These are phyloP conservation scores for Filobasidium floriforme DNA, from an alignment of 768 basidiomycete genomes.

Conservation along the genomic window DNA sequence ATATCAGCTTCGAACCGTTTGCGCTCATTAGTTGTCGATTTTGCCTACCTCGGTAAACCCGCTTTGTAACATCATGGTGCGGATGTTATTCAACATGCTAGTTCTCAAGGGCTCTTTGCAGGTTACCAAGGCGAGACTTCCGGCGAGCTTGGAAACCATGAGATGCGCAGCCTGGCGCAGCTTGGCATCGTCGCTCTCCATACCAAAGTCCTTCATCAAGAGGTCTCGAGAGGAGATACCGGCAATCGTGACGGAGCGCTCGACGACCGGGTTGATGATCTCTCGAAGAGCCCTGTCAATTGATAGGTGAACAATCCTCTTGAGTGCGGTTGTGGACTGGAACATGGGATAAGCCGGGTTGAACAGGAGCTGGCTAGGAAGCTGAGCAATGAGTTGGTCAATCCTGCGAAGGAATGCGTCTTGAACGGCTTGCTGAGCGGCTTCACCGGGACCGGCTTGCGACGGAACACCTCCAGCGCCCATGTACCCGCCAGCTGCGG, in stretches of 20 bases:
- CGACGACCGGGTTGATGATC: slow-evolving; percentile 96
- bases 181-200: slow-evolving; percentile 82
- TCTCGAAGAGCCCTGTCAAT: slow-evolving; percentile 93
- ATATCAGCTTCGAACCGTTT: background rate
- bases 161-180: slow-evolving; percentile 83
- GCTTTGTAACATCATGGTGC: slow-evolving; percentile 66
- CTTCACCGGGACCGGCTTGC: slow-evolving; percentile 62
- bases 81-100: slow-evolving; percentile 79
- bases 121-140: slow-evolving; percentile 89
- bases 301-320: slow-evolving; percentile 79
- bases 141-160: slow-evolving; percentile 95
- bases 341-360: slow-evolving; percentile 65
- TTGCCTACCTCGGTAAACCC: slow-evolving; percentile 73
- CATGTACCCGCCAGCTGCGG: slow-evolving; percentile 48
- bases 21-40: background rate
- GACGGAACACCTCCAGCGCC: slow-evolving; percentile 46
- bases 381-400: slow-evolving; percentile 46
- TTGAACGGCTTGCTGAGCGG: slow-evolving; percentile 44
- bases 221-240: slow-evolving; percentile 94
- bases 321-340: slow-evolving; percentile 69
- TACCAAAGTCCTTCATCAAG: slow-evolving; percentile 90
- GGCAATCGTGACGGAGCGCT: slow-evolving; percentile 95
- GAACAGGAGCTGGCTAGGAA: slow-evolving; percentile 68
- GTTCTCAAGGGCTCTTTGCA: slow-evolving; percentile 95
- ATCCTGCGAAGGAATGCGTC: slow-evolving; percentile 41